phyloP scores from a whole-genome alignment of 2,329 filamentous ascomycete genomes.

The Lachnellula occidentalis region DNA sequence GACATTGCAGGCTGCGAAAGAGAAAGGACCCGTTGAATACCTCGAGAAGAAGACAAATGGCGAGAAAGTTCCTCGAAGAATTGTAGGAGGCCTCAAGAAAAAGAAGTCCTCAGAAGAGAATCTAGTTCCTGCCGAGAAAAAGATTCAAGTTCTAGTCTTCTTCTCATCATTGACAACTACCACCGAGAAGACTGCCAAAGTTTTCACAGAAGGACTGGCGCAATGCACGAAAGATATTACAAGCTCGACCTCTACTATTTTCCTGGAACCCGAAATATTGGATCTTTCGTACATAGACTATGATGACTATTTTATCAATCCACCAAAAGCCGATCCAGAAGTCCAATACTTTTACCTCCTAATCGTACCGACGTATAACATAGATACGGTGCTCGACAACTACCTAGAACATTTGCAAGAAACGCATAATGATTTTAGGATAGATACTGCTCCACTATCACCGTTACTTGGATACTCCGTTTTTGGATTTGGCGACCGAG shows the following conservation, averaged over 20 bases:
- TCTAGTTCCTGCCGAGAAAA: conserved; percentile 31
- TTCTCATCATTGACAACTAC: conserved; percentile 84
- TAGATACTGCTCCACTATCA: conserved; percentile 80
- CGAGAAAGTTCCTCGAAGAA: conserved; percentile 34
- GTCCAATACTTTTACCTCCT: conserved; percentile 74
- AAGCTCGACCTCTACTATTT: conserved; percentile 30
- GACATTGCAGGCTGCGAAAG: conserved; percentile 16
- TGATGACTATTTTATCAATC: conserved; percentile 83
- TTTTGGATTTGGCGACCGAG: conserved; percentile 86
- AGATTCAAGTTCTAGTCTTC: conserved; percentile 73
- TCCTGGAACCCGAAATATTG: conserved; percentile 57
- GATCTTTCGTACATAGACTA: conserved; percentile 85
- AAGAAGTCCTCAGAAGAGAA: conserved; percentile 25
- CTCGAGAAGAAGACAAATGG: conserved; percentile 19
- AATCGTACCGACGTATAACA: conserved; percentile 87
- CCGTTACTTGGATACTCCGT: conserved; percentile 80
- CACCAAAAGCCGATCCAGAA: conserved; percentile 53
- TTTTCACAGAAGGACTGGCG: conserved; percentile 53
- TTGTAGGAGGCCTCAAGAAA: conserved; percentile 30
- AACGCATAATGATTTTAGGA: conserved; percentile 93
- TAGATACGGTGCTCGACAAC: conserved; percentile 83
- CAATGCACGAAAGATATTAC: conserved; percentile 33
- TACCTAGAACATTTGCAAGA: conserved; percentile 85
- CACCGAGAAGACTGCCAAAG: conserved; percentile 67
- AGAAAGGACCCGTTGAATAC: conserved; percentile 13